These are phyloP conservation scores for Eimeria sp. DNA, from an alignment of 169 alveolate genomes.

Conservation along the genomic window DNA sequence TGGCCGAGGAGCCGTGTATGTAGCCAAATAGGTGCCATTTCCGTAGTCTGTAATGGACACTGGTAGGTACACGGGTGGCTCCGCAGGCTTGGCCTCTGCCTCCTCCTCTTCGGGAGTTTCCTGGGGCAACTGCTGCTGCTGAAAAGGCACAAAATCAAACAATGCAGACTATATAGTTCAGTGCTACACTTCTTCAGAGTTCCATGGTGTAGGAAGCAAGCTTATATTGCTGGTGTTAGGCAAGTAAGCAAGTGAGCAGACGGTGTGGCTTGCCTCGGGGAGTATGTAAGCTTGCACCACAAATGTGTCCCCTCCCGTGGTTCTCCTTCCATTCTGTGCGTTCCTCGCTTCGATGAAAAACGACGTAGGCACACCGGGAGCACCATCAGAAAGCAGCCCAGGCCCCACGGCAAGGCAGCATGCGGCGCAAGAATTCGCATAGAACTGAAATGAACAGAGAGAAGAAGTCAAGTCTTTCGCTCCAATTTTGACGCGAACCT, in stretches of 20 bases:
- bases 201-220: not conserved
- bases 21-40: slow-evolving; percentile 87
- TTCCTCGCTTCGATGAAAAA: slow-evolving; percentile 95
- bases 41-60: slow-evolving; percentile 77
- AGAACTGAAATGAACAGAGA: slow-evolving; percentile 90
- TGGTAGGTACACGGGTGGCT: slow-evolving; percentile 25
- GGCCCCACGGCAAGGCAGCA: slow-evolving; percentile 97
- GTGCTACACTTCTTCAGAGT: not conserved
- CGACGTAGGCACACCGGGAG: slow-evolving; percentile 90
- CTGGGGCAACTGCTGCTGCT: not conserved
- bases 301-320: slow-evolving; percentile 96
- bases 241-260: not conserved
- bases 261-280: slow-evolving; percentile 34
- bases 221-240: not conserved
- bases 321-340: slow-evolving; percentile 94
- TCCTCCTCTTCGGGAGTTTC: slow-evolving; percentile 1
- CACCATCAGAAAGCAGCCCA: slow-evolving; percentile 94
- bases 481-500: slow-evolving; percentile 94
- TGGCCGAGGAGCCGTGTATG: slow-evolving; percentile 86
- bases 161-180: not conserved
- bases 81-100: slow-evolving; percentile 6
- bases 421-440: slow-evolving; percentile 95
- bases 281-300: slow-evolving; percentile 57
- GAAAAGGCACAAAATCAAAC: not conserved
- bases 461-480: slow-evolving; percentile 95